Percentiles rank a stretch among this genome's conserved stretches.
phyloP scores from a whole-genome alignment of 2,329 filamentous ascomycete species.

The Ophiocordyceps robertsii region DNA sequence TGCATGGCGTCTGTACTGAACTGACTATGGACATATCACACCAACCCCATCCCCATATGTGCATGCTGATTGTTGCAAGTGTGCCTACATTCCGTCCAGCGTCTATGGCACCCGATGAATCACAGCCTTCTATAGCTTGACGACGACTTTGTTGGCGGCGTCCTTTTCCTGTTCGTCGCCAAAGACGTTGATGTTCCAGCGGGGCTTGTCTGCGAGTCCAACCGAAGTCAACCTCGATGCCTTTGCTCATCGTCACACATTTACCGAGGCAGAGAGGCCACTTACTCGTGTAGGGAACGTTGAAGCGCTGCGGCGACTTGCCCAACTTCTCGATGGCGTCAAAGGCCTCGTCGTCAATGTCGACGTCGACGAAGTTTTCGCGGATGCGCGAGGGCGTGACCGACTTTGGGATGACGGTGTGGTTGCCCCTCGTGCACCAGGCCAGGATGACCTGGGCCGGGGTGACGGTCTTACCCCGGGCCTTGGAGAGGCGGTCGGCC shows the following conservation, averaged over 20 bases:
- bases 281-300: conserved; percentile 29
- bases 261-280: conserved; percentile 1
- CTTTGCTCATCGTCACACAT: too few species aligned
- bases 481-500: conserved; percentile 29
- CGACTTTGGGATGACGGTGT: conserved; percentile 63
- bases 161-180: conserved; percentile 36
- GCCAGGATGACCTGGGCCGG: conserved; percentile 36
- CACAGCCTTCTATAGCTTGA: conserved; percentile 9
- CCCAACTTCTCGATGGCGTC: conserved; percentile 49
- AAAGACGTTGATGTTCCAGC: conserved; percentile 45
- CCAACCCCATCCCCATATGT: background rate
- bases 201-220: conserved; percentile 26
- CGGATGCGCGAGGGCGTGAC: conserved; percentile 55
- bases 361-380: conserved; percentile 55
- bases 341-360: conserved; percentile 45
- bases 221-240: background rate
- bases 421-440: conserved; percentile 46
- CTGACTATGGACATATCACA: background rate
- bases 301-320: conserved; percentile 31
- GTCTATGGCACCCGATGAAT: background rate
- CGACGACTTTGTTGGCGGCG: conserved; percentile 32
- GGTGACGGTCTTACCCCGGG: conserved; percentile 23
- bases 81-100: background rate
- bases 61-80: background rate
- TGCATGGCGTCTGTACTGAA: background rate